Evolutionary conservation across 352 stramenopile species (phyloP), one percentile per base, ranked within the genome.

Genomic region (Lagenidium sp.): DNA sequence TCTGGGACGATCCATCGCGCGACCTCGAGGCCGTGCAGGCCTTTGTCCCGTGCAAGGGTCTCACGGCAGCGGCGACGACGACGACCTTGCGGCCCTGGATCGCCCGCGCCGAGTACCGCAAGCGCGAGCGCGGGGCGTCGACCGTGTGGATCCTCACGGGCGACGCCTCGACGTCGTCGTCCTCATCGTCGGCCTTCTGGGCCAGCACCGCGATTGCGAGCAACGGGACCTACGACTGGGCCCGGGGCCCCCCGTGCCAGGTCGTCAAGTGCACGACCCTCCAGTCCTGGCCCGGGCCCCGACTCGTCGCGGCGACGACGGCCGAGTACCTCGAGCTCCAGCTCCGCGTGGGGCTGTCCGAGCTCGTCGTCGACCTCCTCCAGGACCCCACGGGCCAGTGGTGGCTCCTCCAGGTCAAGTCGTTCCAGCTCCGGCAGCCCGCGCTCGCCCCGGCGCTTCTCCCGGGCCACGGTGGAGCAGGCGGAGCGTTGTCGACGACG

Each of bases 331-430:
- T 87, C 21, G 75, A 85, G 19, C 42, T 44, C 15, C 20, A 62
- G 18, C 18, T 87, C 15, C 47, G 53, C 15, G 38, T 37, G 1
- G 15, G 61, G 10, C 65, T 88, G 18, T 57, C 34, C 5, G 64
- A 81, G 41, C 24, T 87, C 2, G 70, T 68, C 7, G 31, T 81
- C 16, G 77, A 87, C 54, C 48, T 87, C 20, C 30, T 79, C 0
- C 70, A 90, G 46, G 68, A 80, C 30, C 32, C 22, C 2, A 41
- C 59, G 36, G 73, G 78, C 4, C 28, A 36, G 20, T 87, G 75
- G 75, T 82, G 73, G 72, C 32, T 85, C 7, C 45, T 86, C 6
- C 75, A 90, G 42, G 56, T 90, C 6, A 85, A 90, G 40, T 67
- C 72, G 2, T 85, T 90, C 28, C 60, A 71, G 11, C 29, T 59